Evolutionary conservation across 306 rosid genomes (phyloP).

Genomic region (Alnus glutinosa): DNA sequence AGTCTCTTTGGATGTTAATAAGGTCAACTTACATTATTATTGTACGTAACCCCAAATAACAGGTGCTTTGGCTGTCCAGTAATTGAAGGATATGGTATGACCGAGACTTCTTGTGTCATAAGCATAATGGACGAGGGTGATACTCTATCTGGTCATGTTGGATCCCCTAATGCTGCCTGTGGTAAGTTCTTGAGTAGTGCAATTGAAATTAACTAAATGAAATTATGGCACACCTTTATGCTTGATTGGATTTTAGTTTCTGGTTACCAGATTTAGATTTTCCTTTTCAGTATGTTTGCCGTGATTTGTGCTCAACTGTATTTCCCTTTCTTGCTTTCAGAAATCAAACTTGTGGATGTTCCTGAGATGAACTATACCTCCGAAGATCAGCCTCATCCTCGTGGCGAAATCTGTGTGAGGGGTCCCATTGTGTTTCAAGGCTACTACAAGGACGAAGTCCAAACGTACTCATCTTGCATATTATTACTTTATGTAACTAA

Average conservation of each 20-base stretch:
- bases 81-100: constrained; percentile 97
- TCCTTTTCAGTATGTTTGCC: not conserved
- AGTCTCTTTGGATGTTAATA: not conserved
- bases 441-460: constrained; percentile 86
- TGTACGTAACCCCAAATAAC: constrained; percentile 17
- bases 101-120: constrained; percentile 85
- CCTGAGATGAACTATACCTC: constrained; percentile 95
- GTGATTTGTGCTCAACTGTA: constrained; percentile 25
- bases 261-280: not conserved
- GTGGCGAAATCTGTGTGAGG: constrained; percentile 97
- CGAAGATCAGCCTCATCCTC: constrained; percentile 86
- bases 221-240: not conserved
- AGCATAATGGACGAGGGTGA: constrained; percentile 70
- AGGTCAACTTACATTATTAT: not conserved
- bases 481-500: constrained; percentile 14
- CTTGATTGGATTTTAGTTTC: constrained; percentile 1
- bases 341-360: constrained; percentile 94
- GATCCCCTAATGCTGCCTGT: constrained; percentile 87
- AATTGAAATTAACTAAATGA: not conserved
- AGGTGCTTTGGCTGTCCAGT: constrained; percentile 91
- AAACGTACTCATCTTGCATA: constrained; percentile 61
- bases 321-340: constrained; percentile 48
- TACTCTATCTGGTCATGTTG: constrained; percentile 77
- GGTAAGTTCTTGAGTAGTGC: constrained; percentile 58
- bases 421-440: constrained; percentile 90